Evolutionary conservation across 2,329 filamentous ascomycete species (phyloP).

Genomic region (Paraphoma sp.): DNA sequence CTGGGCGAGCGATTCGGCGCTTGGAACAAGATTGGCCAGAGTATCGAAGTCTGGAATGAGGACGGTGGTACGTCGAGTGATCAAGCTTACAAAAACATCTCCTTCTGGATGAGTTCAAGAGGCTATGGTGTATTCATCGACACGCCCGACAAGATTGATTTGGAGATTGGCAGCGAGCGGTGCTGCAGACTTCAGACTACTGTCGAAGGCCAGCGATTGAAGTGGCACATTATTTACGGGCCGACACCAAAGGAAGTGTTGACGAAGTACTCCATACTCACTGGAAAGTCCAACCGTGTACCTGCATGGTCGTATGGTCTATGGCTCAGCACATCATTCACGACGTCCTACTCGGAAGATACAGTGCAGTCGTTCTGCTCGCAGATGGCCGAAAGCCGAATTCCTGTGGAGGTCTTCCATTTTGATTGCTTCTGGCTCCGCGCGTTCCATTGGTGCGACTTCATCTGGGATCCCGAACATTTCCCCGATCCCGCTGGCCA

Average conservation of each 20-base stretch:
- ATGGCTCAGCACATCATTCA: slow-evolving; percentile 80
- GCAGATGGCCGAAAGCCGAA: slow-evolving; percentile 70
- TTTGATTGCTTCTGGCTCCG: slow-evolving; percentile 83
- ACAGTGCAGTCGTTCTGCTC: slow-evolving; percentile 73
- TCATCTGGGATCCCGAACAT: slow-evolving; percentile 70
- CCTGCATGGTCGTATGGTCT: slow-evolving; percentile 79
- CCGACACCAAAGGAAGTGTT: slow-evolving; percentile 75
- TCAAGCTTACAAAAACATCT: slow-evolving; percentile 75
- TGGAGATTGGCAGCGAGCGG: slow-evolving; percentile 78
- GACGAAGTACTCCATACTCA: slow-evolving; percentile 70
- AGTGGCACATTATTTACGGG: slow-evolving; percentile 77
- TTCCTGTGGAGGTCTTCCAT: slow-evolving; percentile 75
- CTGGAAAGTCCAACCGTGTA: slow-evolving; percentile 68
- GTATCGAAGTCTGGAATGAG: slow-evolving; percentile 68
- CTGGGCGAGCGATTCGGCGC: slow-evolving; percentile 79
- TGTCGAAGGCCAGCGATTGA: slow-evolving; percentile 71
- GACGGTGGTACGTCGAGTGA: slow-evolving; percentile 71
- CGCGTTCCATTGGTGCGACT: slow-evolving; percentile 77
- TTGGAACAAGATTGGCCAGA: slow-evolving; percentile 78
- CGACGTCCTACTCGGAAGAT: slow-evolving; percentile 73
- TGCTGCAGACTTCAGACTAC: slow-evolving; percentile 73
- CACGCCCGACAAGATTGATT: slow-evolving; percentile 70
- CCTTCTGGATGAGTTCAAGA: slow-evolving; percentile 73
- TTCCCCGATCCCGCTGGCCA: slow-evolving; percentile 73
- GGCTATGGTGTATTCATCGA: slow-evolving; percentile 82